phyloP scores from a whole-genome alignment of 805 yeast species.

The Saccharomycopsis lassenensis region DNA sequence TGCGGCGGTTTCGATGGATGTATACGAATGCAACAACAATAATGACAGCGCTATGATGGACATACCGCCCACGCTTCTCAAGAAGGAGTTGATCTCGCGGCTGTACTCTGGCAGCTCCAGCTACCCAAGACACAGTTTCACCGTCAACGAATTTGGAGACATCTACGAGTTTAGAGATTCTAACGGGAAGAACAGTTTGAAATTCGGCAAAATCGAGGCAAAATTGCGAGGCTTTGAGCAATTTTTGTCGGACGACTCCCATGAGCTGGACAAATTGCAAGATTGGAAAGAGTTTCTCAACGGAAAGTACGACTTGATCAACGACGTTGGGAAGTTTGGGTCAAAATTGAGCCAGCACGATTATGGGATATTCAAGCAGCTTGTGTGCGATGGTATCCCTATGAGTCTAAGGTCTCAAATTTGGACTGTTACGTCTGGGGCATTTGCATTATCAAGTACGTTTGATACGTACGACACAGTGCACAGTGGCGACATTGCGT shows the following conservation, averaged over 20 bases:
- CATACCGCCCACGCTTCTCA: no score
- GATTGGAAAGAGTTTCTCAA: background rate
- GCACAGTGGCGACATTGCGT: slow-evolving; percentile 18
- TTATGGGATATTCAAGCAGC: slow-evolving; percentile 25
- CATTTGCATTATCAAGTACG: slow-evolving; percentile 28
- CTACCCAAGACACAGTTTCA: no score
- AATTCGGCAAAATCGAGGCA: no score
- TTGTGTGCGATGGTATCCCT: slow-evolving; percentile 39
- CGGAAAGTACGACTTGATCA: background rate
- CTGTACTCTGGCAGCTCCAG: no score
- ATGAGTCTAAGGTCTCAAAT: slow-evolving; percentile 34
- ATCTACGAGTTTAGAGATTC: background rate
- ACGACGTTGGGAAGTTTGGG: slow-evolving; percentile 19
- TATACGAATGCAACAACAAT: no score
- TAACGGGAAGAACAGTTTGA: background rate
- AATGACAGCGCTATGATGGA: no score
- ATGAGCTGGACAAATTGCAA: no score
- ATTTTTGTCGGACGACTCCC: no score
- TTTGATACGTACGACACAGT: slow-evolving; percentile 37
- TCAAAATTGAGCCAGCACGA: slow-evolving; percentile 18
- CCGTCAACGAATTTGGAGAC: background rate
- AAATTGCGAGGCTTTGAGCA: no score
- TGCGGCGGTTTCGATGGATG: no score
- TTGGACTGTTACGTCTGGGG: slow-evolving; percentile 48
- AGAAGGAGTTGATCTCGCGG: no score